Evolutionary conservation across 305 asterid genomes (phyloP).

Genomic region (Solanum hybrid): DNA sequence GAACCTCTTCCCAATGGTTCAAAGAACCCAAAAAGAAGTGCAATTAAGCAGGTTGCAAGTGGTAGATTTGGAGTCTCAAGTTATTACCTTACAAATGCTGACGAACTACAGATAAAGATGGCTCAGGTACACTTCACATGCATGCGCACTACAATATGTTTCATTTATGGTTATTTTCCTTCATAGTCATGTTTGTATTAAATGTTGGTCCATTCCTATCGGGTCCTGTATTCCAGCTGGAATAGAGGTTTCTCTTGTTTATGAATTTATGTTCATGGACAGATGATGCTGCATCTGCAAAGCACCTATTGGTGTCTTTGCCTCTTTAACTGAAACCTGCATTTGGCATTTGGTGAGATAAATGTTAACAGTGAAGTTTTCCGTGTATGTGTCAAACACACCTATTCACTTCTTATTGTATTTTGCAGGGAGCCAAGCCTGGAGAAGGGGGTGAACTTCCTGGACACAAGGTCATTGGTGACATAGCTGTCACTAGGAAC

Average conservation of each 20-base stretch:
- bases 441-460: slow-evolving; percentile 99
- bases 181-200: not conserved
- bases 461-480: slow-evolving; percentile 98
- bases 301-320: slow-evolving; percentile 57
- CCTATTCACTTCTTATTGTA: not conserved
- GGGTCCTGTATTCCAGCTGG: slow-evolving; percentile 20
- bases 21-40: slow-evolving; percentile 83
- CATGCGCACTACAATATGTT: not conserved
- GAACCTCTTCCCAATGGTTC: slow-evolving; percentile 91
- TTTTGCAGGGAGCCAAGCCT: slow-evolving; percentile 92
- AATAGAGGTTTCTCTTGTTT: slow-evolving; percentile 37
- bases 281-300: slow-evolving; percentile 49
- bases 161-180: not conserved
- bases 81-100: slow-evolving; percentile 92
- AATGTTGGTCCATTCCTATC: slow-evolving; percentile 10
- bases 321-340: slow-evolving; percentile 43
- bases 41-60: slow-evolving; percentile 98
- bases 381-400: not conserved
- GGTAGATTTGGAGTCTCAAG: slow-evolving; percentile 99
- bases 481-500: slow-evolving; percentile 91
- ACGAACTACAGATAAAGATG: slow-evolving; percentile 94
- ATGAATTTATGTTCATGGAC: slow-evolving; percentile 48
- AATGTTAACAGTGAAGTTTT: not conserved
- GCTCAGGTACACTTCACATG: slow-evolving; percentile 65
- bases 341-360: slow-evolving; percentile 47